Conservation (phyloP, 257 asterid genomes). For the Rubia yunnanensis region DNA sequence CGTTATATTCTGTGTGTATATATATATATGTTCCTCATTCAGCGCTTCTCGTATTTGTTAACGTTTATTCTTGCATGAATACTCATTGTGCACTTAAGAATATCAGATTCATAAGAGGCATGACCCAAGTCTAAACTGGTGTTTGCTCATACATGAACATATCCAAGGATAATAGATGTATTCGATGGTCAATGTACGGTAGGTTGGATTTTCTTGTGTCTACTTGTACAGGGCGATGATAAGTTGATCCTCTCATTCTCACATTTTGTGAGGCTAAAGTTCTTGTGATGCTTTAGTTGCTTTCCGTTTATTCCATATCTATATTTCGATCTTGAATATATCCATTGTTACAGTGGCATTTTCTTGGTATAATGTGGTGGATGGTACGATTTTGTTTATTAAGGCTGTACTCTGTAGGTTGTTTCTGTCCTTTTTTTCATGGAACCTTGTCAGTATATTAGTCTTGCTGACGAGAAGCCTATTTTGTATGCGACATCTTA, state of each 20-base stretch:
- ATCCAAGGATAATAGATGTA: too few species aligned
- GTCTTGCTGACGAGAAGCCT: background rate
- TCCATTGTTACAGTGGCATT: background rate
- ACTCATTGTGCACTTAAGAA: background rate
- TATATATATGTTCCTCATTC: background rate
- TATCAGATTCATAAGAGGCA: background rate
- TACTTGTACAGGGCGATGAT: too few species aligned
- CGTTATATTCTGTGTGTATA: background rate
- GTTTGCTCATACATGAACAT: background rate
- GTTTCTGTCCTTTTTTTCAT: background rate
- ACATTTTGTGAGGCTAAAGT: background rate
- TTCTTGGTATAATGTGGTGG: background rate
- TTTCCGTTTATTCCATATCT: background rate
- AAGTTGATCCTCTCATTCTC: background rate
- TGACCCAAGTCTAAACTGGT: background rate
- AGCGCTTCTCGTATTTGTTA: too few species aligned
- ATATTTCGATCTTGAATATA: background rate
- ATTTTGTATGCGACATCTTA: background rate
- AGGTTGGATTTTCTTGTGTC: background rate
- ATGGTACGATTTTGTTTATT: background rate
- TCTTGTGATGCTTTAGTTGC: background rate
- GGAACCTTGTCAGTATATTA: background rate
- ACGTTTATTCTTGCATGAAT: too few species aligned
- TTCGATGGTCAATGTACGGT: background rate
- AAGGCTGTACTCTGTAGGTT: background rate